Base-by-base conservation (phyloP, 2,329 filamentous ascomycete species). In the Fusarium newnesense region DNA sequence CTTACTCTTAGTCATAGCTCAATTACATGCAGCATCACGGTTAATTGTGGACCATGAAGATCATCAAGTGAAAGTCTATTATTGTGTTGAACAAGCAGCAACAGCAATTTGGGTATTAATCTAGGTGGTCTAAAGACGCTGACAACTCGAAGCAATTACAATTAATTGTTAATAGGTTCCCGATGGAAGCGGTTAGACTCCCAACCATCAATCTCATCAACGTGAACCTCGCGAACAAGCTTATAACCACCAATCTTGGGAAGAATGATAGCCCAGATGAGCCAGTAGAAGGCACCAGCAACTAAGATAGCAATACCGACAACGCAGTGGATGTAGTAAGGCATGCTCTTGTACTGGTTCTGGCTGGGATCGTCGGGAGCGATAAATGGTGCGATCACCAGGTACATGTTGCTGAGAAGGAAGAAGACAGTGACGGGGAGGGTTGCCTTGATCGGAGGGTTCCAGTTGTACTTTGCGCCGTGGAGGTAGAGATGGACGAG, bases 181-280 rank as follows among this genome's bases (percentile, higher is more conserved):
- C 78, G 83, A 5, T 83, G 80, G 75, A 91, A 91, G 5, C 87
- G 84, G 60, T 83, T 88, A 37, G 87, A 83, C 73, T 90, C 89
- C 90, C 90, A 92, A 4, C 90, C 90, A 77, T 92, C 90, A 46
- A 88, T 84, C 0, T 85, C 84, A 68, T 90, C 87, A 12, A 91
- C 79, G 4, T 85, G 79, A 0, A 82, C 84, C 79, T 90, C 87
- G 63, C 87, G 85, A 5, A 89, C 84, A 15, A 93, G 83, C 74
- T 88, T 84, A 75, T 92, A 90, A 0, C 77, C 76, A 19, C 87
- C 87, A 37, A 89, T 68, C 75, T 82, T 84, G 60, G 88, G 88
- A 40, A 89, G 69, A 9, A 89, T 74, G 42, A 85, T 76, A 8
- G 87, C 85, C 88, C 88, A 90, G 11, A 89, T 46, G 9, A 89